phyloP scores from a whole-genome alignment of 106 monocot genomes.

The Dioscorea zingiberensis region DNA sequence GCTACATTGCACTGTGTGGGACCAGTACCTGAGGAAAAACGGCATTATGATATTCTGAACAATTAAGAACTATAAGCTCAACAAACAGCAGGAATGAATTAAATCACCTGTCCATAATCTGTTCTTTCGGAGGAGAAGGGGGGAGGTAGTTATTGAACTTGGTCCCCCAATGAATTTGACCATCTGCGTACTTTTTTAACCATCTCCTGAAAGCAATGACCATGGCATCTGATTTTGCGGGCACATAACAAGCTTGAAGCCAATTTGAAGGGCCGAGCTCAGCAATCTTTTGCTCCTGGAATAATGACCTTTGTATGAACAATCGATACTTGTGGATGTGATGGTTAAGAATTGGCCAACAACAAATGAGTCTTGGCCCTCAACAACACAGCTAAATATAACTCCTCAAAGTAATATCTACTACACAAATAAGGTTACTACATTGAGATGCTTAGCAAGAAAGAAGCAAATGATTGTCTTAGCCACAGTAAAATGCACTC shows the following conservation, averaged over 20 bases:
- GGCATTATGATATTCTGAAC: too few relatives aligned
- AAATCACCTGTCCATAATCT: conserved; percentile 81
- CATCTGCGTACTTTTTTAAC: conserved; percentile 64
- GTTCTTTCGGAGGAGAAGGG: conserved; percentile 69
- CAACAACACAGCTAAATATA: too few relatives aligned
- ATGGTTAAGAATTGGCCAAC: too few relatives aligned
- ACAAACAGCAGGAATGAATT: too few relatives aligned
- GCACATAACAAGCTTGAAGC: conserved; percentile 88
- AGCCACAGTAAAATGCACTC: too few relatives aligned
- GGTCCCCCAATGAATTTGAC: conserved; percentile 58
- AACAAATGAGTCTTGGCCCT: too few relatives aligned
- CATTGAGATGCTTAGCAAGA: too few relatives aligned
- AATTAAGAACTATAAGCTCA: too few relatives aligned
- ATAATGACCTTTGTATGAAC: neutral
- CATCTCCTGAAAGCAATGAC: conserved; percentile 85
- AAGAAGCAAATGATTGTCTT: too few relatives aligned
- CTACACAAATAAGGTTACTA: too few relatives aligned
- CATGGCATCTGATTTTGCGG: conserved; percentile 81
- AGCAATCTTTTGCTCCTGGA: conserved; percentile 75
- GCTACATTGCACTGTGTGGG: conserved; percentile 76
- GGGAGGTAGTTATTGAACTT: conserved; percentile 34
- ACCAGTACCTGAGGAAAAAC: conserved; percentile 52
- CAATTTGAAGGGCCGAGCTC: conserved; percentile 60
- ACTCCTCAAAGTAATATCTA: too few relatives aligned
- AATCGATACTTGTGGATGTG: too few relatives aligned